Evolutionary conservation across 495 filamentous ascomycete genomes (phyloP).

Genomic region (Aspergillus taichungensis): DNA sequence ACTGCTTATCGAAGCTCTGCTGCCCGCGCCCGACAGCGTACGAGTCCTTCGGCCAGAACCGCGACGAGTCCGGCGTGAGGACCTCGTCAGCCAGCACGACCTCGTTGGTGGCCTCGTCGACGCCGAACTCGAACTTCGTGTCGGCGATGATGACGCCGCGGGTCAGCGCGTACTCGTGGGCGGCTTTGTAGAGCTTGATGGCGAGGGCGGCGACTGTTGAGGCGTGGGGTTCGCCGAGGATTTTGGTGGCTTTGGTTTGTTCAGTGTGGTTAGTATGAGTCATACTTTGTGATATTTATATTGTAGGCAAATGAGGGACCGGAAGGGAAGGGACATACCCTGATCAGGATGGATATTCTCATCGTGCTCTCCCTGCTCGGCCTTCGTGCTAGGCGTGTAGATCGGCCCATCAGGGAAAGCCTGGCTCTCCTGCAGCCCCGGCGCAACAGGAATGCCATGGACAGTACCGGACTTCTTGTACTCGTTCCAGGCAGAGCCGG

Average conservation of each 20-base stretch:
- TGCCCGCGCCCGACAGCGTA: slow-evolving; percentile 70
- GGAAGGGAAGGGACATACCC: slow-evolving; percentile 26
- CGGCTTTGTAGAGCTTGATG: slow-evolving; percentile 63
- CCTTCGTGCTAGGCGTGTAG: slow-evolving; percentile 90
- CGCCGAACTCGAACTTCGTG: slow-evolving; percentile 76
- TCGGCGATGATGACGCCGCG: slow-evolving; percentile 88
- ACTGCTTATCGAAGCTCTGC: slow-evolving; percentile 88
- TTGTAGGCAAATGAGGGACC: too few species aligned
- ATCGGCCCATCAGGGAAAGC: slow-evolving; percentile 61
- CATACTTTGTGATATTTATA: too few species aligned
- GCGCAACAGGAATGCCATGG: slow-evolving; percentile 61
- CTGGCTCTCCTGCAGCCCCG: slow-evolving; percentile 63
- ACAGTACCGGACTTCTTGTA: slow-evolving; percentile 68
- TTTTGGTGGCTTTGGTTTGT: slow-evolving; percentile 43
- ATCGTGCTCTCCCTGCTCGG: slow-evolving; percentile 73
- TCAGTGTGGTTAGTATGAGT: slow-evolving; percentile 5
- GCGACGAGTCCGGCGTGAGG: slow-evolving; percentile 74
- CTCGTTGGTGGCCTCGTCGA: slow-evolving; percentile 65
- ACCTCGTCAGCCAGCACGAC: slow-evolving; percentile 89
- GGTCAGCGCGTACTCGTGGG: slow-evolving; percentile 62
- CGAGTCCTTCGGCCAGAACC: slow-evolving; percentile 75
- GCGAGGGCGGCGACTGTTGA: slow-evolving; percentile 62
- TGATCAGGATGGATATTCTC: slow-evolving; percentile 79
- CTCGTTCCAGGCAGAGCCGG: slow-evolving; percentile 84
- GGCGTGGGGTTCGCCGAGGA: slow-evolving; percentile 72